These are phyloP conservation scores for Macroventuria anomochaeta DNA, from an alignment of 2,329 filamentous ascomycete genomes.

Conservation along the genomic window DNA sequence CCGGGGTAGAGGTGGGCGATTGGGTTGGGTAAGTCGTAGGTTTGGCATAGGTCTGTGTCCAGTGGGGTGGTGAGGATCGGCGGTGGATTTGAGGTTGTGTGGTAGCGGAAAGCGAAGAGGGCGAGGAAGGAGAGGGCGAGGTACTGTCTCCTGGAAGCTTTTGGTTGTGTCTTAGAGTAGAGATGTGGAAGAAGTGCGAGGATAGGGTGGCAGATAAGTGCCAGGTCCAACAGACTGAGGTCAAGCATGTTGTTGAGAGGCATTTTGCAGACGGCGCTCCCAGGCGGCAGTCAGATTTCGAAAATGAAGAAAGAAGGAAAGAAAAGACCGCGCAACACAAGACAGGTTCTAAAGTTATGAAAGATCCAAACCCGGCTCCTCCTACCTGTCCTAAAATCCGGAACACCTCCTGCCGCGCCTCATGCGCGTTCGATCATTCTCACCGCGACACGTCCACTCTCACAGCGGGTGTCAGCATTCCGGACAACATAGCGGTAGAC, in stretches of 20 bases:
- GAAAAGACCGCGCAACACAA: neutral
- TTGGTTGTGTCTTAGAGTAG: slow-evolving; percentile 18
- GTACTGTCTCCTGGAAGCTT: slow-evolving; percentile 20
- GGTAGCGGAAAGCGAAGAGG: slow-evolving; percentile 28
- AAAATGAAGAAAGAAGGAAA: neutral
- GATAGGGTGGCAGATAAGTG: slow-evolving; percentile 41
- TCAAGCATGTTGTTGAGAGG: neutral
- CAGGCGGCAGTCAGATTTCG: neutral
- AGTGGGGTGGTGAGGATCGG: neutral
- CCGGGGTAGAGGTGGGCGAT: slow-evolving; percentile 56
- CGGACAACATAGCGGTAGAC: neutral
- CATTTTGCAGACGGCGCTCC: neutral
- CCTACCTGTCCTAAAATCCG: slow-evolving; percentile 11
- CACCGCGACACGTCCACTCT: neutral
- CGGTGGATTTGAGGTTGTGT: neutral
- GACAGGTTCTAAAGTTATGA: neutral
- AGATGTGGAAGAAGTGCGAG: slow-evolving; percentile 38
- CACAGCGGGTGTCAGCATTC: neutral
- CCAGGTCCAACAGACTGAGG: slow-evolving; percentile 27
- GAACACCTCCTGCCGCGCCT: slow-evolving; percentile 16
- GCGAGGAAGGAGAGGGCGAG: slow-evolving; percentile 30
- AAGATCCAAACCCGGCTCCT: slow-evolving; percentile 1
- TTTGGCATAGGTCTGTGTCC: slow-evolving; percentile 26
- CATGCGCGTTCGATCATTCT: neutral
- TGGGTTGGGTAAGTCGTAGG: slow-evolving; percentile 54